Base-by-base conservation (phyloP, 1,139 yeast genomes). In the Geotrichum restrictum region DNA sequence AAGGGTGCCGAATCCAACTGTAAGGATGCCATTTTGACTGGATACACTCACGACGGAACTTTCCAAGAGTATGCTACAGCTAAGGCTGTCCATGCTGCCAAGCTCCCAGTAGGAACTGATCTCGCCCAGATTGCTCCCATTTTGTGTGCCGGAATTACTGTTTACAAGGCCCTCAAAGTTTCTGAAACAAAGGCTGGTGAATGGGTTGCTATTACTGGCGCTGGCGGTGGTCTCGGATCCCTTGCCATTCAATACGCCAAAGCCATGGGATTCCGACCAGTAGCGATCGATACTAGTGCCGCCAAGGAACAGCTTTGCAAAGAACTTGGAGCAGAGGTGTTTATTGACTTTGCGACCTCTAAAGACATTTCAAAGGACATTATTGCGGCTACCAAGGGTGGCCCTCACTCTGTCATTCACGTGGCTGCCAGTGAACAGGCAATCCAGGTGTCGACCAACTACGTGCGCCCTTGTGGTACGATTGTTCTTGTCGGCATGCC, bases 11-110 rank as follows among this genome's bases (percentile, higher is more conserved):
- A 85, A 71, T 76, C 91, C 57, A 81, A 81, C 72, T 85, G 94
- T 72, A 74, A 79, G 40, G 63, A 72, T 18, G 88, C 88, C 48
- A 84, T 80, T 63, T 75, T 84, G 62, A 81, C 89, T 34, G 94
- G 94, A 60, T 84, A 82, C 75, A 82, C 88, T 45, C 88, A 81
- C 68, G 89, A 85, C 68, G 93, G 93, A 61, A 80, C 89, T 29
- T 84, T 85, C 81, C 93, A 86, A 71, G 87, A 85, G 71, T 85
- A 84, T 68, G 88, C 88, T 41, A 82, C 89, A 57, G 93, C 94
- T 56, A 91, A 85, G 69, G 93, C 93, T 45, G 79, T 85, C 56
- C 95, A 85, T 67, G 95, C 94, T 52, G 94, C 95, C 40, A 77
- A 78, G 65, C 80, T 87, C 62, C 87, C 91, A 54, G 66, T 73